Percentiles rank a stretch among this genome's conserved stretches.
Conservation (phyloP, 2,329 filamentous ascomycete genomes). For the Microsporum ferrugineum region DNA sequence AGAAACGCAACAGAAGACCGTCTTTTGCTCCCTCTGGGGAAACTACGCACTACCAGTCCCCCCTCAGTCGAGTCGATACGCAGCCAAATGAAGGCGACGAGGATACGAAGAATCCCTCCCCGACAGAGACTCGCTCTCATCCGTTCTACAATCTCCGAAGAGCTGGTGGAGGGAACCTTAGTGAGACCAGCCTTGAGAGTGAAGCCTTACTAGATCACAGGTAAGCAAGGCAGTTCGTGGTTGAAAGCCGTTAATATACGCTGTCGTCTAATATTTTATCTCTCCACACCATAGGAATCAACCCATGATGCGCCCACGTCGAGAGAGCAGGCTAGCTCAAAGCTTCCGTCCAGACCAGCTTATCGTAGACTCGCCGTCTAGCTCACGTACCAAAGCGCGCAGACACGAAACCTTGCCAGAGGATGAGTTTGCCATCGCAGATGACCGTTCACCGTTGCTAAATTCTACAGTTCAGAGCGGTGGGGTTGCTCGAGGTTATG, state of each 20-base stretch:
- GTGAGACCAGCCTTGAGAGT: constrained; percentile 80
- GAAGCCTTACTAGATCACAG: constrained; percentile 79
- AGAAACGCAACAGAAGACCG: constrained; percentile 62
- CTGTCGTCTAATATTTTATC: not conserved
- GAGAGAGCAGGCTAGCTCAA: constrained; percentile 38
- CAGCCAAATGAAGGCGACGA: constrained; percentile 42
- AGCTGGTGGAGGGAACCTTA: constrained; percentile 47
- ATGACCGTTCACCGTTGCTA: not conserved
- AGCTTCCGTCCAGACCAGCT: constrained; percentile 26
- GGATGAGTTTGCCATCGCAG: constrained; percentile 1
- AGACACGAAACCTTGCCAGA: not conserved
- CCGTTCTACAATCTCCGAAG: constrained; percentile 45
- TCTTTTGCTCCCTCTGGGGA: constrained; percentile 60
- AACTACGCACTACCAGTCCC: constrained; percentile 26
- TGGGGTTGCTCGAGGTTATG: constrained; percentile 11
- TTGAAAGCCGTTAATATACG: not conserved
- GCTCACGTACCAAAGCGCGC: not conserved
- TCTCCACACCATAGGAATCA: constrained; percentile 39
- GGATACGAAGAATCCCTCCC: constrained; percentile 20
- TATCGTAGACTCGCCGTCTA: constrained; percentile 2
- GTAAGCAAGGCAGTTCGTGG: constrained; percentile 28
- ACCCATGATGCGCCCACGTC: constrained; percentile 51
- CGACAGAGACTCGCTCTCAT: constrained; percentile 28
- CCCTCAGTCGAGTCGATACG: constrained; percentile 22
- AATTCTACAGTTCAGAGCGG: not conserved